These are phyloP conservation scores for Plasmopara viticola DNA, from an alignment of 352 stramenopile species.

Conservation along the genomic window DNA sequence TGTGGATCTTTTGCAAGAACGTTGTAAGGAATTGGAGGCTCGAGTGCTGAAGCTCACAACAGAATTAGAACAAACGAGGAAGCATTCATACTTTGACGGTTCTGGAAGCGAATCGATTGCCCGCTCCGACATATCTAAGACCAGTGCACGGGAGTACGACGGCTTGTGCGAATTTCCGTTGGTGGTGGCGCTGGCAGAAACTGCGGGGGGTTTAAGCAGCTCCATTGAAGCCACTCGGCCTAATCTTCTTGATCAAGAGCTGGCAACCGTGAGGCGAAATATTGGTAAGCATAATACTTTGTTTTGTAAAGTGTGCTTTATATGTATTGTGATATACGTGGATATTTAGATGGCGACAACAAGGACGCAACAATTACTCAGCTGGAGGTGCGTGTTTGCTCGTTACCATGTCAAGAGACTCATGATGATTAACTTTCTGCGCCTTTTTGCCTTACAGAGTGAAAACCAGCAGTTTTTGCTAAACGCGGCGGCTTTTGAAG, in stretches of 20 bases:
- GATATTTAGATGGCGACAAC: constrained; percentile 13
- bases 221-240: constrained; percentile 59
- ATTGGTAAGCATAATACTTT: constrained; percentile 28
- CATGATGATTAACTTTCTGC: not conserved
- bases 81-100: constrained; percentile 61
- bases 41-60: constrained; percentile 53
- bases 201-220: constrained; percentile 61
- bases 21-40: constrained; percentile 64
- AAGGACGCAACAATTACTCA: constrained; percentile 56
- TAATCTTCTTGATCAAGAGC: constrained; percentile 52
- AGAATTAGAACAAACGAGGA: constrained; percentile 70
- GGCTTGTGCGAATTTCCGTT: constrained; percentile 81
- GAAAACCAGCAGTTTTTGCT: constrained; percentile 83
- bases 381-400: constrained; percentile 45
- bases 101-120: constrained; percentile 63
- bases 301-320: not conserved
- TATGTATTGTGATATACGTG: constrained; percentile 10
- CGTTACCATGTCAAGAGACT: not conserved
- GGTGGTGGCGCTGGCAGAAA: constrained; percentile 69
- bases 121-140: constrained; percentile 65
- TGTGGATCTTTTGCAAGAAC: constrained; percentile 51
- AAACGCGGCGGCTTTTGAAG: constrained; percentile 77
- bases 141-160: constrained; percentile 51
- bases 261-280: constrained; percentile 41
- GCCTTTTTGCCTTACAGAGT: constrained; percentile 25